A percentile compares a stretch with the other conserved stretches of the same genome.
Evolutionary conservation across 2,329 filamentous ascomycete species (phyloP).

Genomic region (Cordyceps tenuipes): DNA sequence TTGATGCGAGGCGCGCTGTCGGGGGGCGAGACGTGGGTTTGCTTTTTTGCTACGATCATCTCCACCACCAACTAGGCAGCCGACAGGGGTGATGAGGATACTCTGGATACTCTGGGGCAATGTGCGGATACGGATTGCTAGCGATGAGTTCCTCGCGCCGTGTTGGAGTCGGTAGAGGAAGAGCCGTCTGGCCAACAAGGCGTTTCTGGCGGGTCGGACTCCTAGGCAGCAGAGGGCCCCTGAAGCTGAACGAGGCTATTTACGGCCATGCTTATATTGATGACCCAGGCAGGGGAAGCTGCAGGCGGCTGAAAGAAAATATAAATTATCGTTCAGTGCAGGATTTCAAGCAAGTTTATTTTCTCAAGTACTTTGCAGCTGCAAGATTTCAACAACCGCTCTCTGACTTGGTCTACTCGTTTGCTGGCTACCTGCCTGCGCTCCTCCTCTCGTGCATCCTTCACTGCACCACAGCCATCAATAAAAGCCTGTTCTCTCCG

Average conservation of each 20-base stretch:
- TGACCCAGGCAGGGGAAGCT: not conserved
- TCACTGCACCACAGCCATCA: not conserved
- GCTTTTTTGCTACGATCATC: not conserved
- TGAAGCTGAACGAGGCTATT: not conserved
- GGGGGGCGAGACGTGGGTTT: too few species aligned
- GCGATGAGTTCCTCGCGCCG: too few species aligned
- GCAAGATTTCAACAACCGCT: not conserved
- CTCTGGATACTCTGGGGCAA: not conserved
- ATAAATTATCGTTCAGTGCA: not conserved
- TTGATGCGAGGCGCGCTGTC: not conserved
- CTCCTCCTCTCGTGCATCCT: not conserved
- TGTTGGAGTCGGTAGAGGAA: too few species aligned
- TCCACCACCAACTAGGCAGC: slow-evolving; percentile 5
- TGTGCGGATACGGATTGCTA: not conserved
- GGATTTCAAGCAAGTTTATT: not conserved
- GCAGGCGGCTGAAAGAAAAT: too few species aligned
- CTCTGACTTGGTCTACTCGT: not conserved
- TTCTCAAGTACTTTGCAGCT: not conserved
- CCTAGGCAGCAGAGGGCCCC: slow-evolving; percentile 10
- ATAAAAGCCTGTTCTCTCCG: slow-evolving; percentile 4
- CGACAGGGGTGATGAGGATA: not conserved
- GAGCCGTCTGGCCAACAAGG: not conserved
- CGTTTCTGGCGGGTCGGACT: not conserved
- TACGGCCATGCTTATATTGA: not conserved
- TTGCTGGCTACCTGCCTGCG: not conserved